These are phyloP conservation scores for Penicillium argentinense DNA, from an alignment of 495 filamentous ascomycete genomes.

Conservation along the genomic window DNA sequence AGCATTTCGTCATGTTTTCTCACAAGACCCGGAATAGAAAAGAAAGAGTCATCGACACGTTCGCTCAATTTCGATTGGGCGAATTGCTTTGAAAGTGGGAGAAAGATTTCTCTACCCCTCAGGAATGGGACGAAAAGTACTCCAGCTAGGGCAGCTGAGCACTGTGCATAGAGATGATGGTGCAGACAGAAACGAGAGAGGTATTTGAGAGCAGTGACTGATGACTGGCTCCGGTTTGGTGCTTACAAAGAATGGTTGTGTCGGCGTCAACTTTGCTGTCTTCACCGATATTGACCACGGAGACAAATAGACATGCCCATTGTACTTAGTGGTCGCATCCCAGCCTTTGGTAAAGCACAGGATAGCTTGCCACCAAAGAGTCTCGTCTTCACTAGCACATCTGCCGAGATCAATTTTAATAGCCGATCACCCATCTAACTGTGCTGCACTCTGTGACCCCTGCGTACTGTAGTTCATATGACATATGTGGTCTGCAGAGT, in stretches of 20 bases:
- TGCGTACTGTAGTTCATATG: constrained; percentile 11
- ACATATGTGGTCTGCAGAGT: constrained; percentile 20
- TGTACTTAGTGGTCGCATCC: constrained; percentile 21
- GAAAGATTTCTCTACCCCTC: constrained; percentile 13
- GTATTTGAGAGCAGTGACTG: constrained; percentile 23
- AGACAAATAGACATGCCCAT: constrained; percentile 22
- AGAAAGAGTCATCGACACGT: not conserved
- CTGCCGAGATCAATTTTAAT: constrained; percentile 22
- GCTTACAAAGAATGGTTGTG: not conserved
- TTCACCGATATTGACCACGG: constrained; percentile 23
- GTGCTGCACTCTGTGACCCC: no score
- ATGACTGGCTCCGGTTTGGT: constrained; percentile 6
- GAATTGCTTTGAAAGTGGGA: constrained; percentile 18
- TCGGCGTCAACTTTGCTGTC: constrained; percentile 2
- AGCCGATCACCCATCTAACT: constrained; percentile 6
- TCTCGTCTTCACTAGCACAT: constrained; percentile 16
- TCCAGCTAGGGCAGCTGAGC: constrained; percentile 24
- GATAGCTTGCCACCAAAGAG: constrained; percentile 21
- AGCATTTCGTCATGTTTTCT: constrained; percentile 15
- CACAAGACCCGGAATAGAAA: constrained; percentile 14
- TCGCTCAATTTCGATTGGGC: not conserved
- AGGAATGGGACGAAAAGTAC: constrained; percentile 29
- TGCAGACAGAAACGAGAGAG: constrained; percentile 25
- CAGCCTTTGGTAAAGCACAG: constrained; percentile 19
- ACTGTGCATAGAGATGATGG: constrained; percentile 28